Conservation (phyloP, 768 basidiomycete species). For the Brasilioporus rufonigricans region DNA sequence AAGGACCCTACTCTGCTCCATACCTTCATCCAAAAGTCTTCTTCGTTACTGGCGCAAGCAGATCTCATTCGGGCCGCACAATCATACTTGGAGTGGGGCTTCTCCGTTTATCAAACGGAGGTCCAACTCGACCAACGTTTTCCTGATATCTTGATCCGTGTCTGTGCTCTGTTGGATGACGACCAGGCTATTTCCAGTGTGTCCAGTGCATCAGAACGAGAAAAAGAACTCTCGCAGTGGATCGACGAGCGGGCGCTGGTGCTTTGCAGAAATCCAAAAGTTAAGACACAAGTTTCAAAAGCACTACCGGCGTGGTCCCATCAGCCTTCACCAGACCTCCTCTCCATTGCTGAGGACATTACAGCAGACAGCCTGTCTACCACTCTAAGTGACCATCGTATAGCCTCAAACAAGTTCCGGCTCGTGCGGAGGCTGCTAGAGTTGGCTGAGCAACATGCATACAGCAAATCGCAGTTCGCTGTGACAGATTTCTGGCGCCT, state of each 20-base stretch:
- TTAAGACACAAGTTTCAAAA: constrained; percentile 44
- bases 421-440: constrained; percentile 64
- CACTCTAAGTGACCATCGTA: constrained; percentile 57
- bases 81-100: constrained; percentile 77
- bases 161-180: constrained; percentile 59
- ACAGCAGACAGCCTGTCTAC: constrained; percentile 46
- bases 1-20: constrained; percentile 60
- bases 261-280: constrained; percentile 38
- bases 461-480: constrained; percentile 47
- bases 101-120: constrained; percentile 46
- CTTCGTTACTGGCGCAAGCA: constrained; percentile 60
- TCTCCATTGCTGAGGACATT: constrained; percentile 44
- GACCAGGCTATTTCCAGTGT: constrained; percentile 39
- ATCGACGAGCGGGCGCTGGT: constrained; percentile 52
- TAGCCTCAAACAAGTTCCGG: constrained; percentile 74
- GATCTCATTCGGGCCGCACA: constrained; percentile 70
- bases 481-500: constrained; percentile 78
- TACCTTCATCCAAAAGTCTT: constrained; percentile 63
- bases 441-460: constrained; percentile 38
- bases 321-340: constrained; percentile 48
- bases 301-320: constrained; percentile 79
- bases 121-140: constrained; percentile 49
- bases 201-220: constrained; percentile 33
- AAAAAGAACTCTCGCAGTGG: constrained; percentile 57
- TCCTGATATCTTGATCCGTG: constrained; percentile 66